phyloP scores from a whole-genome alignment of 148 eudicot genomes.

The Talinum fruticosum region DNA sequence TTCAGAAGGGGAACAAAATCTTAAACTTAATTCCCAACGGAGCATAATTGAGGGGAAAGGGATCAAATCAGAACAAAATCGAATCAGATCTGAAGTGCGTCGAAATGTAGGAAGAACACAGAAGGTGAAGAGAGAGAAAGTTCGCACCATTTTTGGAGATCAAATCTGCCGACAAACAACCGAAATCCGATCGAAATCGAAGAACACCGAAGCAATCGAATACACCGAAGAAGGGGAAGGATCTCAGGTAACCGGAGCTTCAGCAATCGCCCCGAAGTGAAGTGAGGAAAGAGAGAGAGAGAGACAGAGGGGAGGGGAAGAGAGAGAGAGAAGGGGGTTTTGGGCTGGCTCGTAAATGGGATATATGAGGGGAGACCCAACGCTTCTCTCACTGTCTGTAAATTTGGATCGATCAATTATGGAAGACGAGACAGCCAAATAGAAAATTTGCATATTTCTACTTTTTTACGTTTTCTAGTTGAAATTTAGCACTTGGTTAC shows the following conservation, averaged over 20 bases:
- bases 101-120: neutral
- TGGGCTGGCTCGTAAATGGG: neutral
- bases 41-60: neutral
- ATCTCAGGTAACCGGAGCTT: neutral
- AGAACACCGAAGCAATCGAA: neutral
- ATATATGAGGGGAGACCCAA: neutral
- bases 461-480: neutral
- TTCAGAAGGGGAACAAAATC: neutral
- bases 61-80: constrained; percentile 3
- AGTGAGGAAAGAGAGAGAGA: neutral
- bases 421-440: neutral
- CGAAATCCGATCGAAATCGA: neutral
- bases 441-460: neutral
- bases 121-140: neutral
- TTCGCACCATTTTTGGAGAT: constrained; percentile 2
- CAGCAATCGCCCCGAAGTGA: constrained; percentile 3
- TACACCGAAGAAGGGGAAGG: neutral
- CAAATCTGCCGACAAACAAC: neutral
- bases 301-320: neutral
- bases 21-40: neutral
- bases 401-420: neutral
- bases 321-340: neutral
- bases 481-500: neutral
- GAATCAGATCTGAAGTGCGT: constrained; percentile 23
- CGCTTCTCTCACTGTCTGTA: neutral